Evolutionary conservation across 2,329 filamentous ascomycete species (phyloP), one percentile per base, ranked within the genome.

Genomic region (Orbilia oligospora): DNA sequence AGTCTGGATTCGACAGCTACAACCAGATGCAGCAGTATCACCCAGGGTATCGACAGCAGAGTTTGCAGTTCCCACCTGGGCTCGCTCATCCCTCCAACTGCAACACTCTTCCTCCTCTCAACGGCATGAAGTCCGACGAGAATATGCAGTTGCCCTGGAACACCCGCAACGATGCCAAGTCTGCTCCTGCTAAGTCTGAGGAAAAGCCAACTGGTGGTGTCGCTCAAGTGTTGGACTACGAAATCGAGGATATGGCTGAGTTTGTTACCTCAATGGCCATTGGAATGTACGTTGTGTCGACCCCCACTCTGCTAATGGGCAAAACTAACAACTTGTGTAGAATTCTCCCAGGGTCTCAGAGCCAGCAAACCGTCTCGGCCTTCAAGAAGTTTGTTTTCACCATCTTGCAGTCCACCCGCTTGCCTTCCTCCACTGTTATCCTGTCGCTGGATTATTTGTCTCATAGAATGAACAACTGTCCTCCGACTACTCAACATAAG

Each of bases 171-270:
- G 49, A 80, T 30, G 80, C 49, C 78, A 81, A 81, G 71, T 56
- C 80, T 14, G 75, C 73, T 20, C 67, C 80, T 46, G 71, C 70
- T 30, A 77, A 80, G 69, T 66, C 71, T 44, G 81, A 82, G 63
- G 81, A 82, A 48, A 82, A 81, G 63, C 81, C 81, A 12, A 80
- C 89, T 81, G 94, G 94, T 84, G 94, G 94, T 82, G 94, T 97
- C 46, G 96, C 94, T 82, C 93, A 93, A 83, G 92, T 97, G 86
- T 90, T 97, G 85, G 94, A 97, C 87, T 97, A 97, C 85, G 94
- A 97, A 85, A 95, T 97, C 90, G 93, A 97, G 84, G 88, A 92
- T 85, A 97, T 97, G 94, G 92, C 93, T 80, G 93, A 97, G 84
- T 97, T 97, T 85, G 94, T 97, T 84, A 91, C 93, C 80, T 93